Conservation (phyloP, 2,329 filamentous ascomycete genomes). For the Sodiomyces alkalinus region DNA sequence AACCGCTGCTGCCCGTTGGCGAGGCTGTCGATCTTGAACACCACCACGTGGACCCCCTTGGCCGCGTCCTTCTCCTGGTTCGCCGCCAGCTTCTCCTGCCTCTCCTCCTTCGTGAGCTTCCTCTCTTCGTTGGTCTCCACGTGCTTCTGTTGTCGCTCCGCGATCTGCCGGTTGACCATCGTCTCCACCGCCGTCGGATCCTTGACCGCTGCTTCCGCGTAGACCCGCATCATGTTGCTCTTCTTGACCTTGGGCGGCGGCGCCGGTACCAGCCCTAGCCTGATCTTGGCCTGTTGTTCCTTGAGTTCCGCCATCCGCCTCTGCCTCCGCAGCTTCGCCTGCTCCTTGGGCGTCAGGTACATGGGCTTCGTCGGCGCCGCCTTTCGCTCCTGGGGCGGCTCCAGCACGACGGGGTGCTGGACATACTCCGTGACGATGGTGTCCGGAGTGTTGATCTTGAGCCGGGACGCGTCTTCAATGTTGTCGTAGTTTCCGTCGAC, state of each 20-base stretch:
- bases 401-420: constrained; percentile 81
- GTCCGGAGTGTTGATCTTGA: constrained; percentile 66
- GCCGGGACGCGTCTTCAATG: constrained; percentile 45
- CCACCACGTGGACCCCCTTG: constrained; percentile 71
- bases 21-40: constrained; percentile 82
- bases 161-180: constrained; percentile 83
- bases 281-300: constrained; percentile 91
- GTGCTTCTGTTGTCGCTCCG: constrained; percentile 69
- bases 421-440: constrained; percentile 82
- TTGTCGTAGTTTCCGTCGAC: constrained; percentile 61
- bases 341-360: constrained; percentile 82
- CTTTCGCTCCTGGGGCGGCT: constrained; percentile 81
- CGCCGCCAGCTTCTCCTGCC: constrained; percentile 62
- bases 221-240: constrained; percentile 89
- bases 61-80: constrained; percentile 82
- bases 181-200: constrained; percentile 96
- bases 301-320: constrained; percentile 85
- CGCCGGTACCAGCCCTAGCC: constrained; percentile 75
- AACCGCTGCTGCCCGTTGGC: constrained; percentile 87
- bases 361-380: constrained; percentile 70
- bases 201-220: constrained; percentile 49
- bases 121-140: constrained; percentile 66
- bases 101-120: constrained; percentile 77
- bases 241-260: constrained; percentile 95
- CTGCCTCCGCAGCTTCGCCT: constrained; percentile 79